Percentiles rank a stretch among this genome's conserved stretches.
Evolutionary conservation across 2,329 filamentous ascomycete species (phyloP).

Genomic region (Colletotrichum coccodes): DNA sequence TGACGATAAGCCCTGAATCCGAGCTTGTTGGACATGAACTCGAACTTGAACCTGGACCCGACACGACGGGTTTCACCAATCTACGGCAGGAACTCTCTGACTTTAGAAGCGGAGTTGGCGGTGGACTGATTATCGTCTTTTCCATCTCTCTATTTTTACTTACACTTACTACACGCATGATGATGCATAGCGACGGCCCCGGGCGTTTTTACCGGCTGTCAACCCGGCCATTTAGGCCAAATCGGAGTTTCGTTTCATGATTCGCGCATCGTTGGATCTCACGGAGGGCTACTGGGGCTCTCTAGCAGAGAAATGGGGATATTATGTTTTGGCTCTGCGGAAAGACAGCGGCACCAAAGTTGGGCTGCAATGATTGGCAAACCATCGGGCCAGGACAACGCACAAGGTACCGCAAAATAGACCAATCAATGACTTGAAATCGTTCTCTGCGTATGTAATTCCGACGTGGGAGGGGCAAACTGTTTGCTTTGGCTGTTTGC

Average conservation of each 20-base stretch:
- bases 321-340: slow-evolving; percentile 13
- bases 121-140: not conserved
- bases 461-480: not conserved
- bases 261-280: slow-evolving; percentile 30
- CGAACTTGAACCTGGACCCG: not conserved
- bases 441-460: not conserved
- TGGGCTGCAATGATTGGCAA: slow-evolving; percentile 6
- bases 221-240: slow-evolving; percentile 20
- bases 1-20: slow-evolving; percentile 13
- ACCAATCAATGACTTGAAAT: slow-evolving; percentile 4
- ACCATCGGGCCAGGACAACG: not conserved
- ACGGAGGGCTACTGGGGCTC: slow-evolving; percentile 17
- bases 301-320: slow-evolving; percentile 2
- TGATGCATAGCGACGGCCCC: slow-evolving; percentile 34
- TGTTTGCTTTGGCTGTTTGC: not conserved
- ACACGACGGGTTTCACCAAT: not conserved
- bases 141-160: not conserved
- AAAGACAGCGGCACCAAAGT: not conserved
- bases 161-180: slow-evolving; percentile 24
- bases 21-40: not conserved
- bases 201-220: slow-evolving; percentile 33
- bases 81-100: not conserved
- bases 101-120: slow-evolving; percentile 1
- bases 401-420: slow-evolving; percentile 15
- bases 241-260: slow-evolving; percentile 25